Percentiles rank a stretch among this genome's conserved stretches.
Evolutionary conservation across 2,329 filamentous ascomycete species (phyloP).

Genomic region (Fusarium humuli): DNA sequence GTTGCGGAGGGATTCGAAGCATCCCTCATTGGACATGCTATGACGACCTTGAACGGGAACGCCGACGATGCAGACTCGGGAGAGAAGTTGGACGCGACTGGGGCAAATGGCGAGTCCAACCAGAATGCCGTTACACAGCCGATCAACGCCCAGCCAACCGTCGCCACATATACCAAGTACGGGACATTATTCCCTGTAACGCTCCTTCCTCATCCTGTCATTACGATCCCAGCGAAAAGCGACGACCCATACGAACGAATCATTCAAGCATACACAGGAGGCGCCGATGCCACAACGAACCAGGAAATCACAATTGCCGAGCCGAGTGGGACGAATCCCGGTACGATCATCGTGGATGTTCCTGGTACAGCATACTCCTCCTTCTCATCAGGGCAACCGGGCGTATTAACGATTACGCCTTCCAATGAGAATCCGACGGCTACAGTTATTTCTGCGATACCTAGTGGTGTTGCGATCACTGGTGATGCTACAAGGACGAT

Average conservation of each 20-base stretch:
- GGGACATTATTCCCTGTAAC: constrained; percentile 22
- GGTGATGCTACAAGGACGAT: constrained; percentile 29
- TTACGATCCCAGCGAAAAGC: constrained; percentile 25
- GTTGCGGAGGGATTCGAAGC: constrained; percentile 25
- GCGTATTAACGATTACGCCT: constrained; percentile 31
- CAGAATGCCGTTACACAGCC: constrained; percentile 9
- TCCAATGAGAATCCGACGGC: constrained; percentile 32
- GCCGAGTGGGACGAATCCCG: constrained; percentile 28
- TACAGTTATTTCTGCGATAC: constrained; percentile 30
- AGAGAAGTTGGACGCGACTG: too few species aligned
- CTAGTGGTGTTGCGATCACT: constrained; percentile 16
- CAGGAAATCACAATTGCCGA: constrained; percentile 34
- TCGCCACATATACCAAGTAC: constrained; percentile 20
- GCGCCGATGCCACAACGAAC: constrained; percentile 25
- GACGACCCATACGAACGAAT: constrained; percentile 34
- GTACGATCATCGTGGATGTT: constrained; percentile 31
- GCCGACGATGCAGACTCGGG: background rate
- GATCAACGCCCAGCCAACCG: background rate
- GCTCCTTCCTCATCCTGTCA: constrained; percentile 29
- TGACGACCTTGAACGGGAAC: constrained; percentile 16
- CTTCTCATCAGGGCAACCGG: constrained; percentile 29
- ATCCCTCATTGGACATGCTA: constrained; percentile 21
- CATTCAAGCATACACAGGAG: constrained; percentile 33
- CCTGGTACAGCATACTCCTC: constrained; percentile 31
- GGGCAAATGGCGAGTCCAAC: background rate